These are phyloP conservation scores for Elymus sibiricus DNA, from an alignment of 176 grass and related monocot genomes.

Conservation along the genomic window DNA sequence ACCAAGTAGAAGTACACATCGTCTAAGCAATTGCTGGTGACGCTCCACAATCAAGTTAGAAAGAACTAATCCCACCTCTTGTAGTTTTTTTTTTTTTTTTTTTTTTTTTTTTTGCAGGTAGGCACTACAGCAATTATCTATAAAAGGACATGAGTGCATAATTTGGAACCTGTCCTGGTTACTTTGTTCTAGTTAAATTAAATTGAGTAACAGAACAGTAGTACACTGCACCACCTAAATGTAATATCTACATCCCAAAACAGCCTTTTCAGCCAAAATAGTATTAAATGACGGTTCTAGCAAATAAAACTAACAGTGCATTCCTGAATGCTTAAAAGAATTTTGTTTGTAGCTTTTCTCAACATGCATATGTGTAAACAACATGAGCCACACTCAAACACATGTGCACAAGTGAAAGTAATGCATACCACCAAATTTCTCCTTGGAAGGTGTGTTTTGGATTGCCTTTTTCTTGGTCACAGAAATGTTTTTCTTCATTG, in stretches of 20 bases:
- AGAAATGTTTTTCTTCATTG: conserved; percentile 23
- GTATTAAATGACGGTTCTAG: background rate
- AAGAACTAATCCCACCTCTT: background rate
- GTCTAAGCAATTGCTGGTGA: background rate
- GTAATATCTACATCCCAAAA: background rate
- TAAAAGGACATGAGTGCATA: background rate
- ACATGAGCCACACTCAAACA: background rate
- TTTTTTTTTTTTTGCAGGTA: background rate
- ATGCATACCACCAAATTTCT: conserved; percentile 37
- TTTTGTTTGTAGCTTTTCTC: conserved; percentile 13
- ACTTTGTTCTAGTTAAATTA: background rate
- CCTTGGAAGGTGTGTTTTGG: conserved; percentile 18
- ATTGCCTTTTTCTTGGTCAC: conserved; percentile 31
- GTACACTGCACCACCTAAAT: conserved; percentile 9
- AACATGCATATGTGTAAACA: conserved; percentile 23
- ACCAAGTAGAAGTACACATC: conserved; percentile 2
- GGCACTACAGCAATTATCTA: background rate
- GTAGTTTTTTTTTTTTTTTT: background rate
- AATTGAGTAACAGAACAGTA: background rate
- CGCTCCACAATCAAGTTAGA: background rate
- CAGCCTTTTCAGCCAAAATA: background rate
- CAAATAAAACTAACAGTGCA: background rate
- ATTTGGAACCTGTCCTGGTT: background rate
- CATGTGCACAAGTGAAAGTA: conserved; percentile 4
- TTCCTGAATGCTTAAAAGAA: conserved; percentile 11